A percentile compares a stretch with the other conserved stretches of the same genome.
Conservation (phyloP, 106 monocot genomes). For the Chionographis japonica region DNA sequence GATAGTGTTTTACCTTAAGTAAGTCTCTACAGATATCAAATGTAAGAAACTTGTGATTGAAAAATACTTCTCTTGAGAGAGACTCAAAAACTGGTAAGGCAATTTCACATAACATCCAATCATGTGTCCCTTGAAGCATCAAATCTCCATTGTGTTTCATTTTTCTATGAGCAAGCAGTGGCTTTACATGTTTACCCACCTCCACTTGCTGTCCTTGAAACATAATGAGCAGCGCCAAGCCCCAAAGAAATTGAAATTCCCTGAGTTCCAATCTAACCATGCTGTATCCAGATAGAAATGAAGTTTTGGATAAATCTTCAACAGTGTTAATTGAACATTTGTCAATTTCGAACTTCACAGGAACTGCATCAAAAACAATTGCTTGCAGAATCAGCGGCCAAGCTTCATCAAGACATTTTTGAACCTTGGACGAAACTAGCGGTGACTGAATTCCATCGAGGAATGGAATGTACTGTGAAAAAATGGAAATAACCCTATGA, state of each 20-base stretch:
- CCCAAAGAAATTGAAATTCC: conserved; percentile 90
- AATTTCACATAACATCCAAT: conserved; percentile 30
- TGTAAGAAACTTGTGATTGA: conserved; percentile 48
- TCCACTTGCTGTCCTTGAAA: conserved; percentile 48
- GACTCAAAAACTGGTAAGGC: conserved; percentile 46
- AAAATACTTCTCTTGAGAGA: conserved; percentile 59
- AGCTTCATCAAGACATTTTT: conserved; percentile 63
- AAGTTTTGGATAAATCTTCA: conserved; percentile 20
- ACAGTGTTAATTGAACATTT: conserved; percentile 4
- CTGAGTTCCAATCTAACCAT: conserved; percentile 66
- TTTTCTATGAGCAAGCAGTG: conserved; percentile 13
- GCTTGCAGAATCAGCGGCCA: conserved; percentile 79
- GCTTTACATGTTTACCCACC: conserved; percentile 7
- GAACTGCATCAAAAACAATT: conserved; percentile 59
- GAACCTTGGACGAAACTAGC: conserved; percentile 72
- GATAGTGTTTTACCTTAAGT: conserved; percentile 51
- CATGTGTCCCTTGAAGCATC: conserved; percentile 18
- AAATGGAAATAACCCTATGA: conserved; percentile 1
- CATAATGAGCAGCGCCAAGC: conserved; percentile 59
- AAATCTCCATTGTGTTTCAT: conserved; percentile 10
- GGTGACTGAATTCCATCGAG: conserved; percentile 88
- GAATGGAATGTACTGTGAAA: conserved; percentile 75
- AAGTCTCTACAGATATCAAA: conserved; percentile 67
- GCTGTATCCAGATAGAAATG: conserved; percentile 48
- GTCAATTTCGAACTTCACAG: conserved; percentile 37